Evolutionary conservation across 2,329 filamentous ascomycete genomes (phyloP).

Genomic region (Didymella exigua): DNA sequence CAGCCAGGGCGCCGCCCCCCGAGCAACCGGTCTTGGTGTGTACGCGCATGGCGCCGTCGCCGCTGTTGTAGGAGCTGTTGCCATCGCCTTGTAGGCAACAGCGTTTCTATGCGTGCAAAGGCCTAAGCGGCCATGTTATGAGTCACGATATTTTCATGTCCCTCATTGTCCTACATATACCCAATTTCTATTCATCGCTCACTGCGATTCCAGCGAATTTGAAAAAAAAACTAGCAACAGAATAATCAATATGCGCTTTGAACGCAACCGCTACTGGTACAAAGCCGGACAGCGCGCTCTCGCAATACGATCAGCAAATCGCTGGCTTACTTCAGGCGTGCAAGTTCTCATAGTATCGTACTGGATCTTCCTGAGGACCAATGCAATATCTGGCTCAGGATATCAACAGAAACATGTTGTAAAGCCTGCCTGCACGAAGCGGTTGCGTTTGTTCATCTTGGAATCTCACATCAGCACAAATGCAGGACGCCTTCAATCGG

Average conservation of each 20-base stretch:
- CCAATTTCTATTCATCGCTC: not conserved
- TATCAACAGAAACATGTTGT: too few relatives aligned
- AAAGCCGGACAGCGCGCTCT: too few relatives aligned
- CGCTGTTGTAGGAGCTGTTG: constrained; percentile 10
- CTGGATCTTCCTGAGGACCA: too few relatives aligned
- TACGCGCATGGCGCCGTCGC: constrained; percentile 12
- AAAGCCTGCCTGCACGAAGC: too few relatives aligned
- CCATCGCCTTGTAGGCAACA: not conserved
- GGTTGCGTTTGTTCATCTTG: too few relatives aligned
- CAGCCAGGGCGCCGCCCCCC: constrained; percentile 13
- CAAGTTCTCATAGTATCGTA: too few relatives aligned
- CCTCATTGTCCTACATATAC: constrained; percentile 6
- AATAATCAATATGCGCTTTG: too few relatives aligned
- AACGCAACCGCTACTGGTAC: too few relatives aligned
- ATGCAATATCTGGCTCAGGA: too few relatives aligned
- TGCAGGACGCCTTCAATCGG: not conserved
- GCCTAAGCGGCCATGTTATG: not conserved
- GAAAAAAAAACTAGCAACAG: too few relatives aligned
- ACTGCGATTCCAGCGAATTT: not conserved
- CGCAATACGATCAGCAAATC: too few relatives aligned
- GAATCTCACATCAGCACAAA: not conserved
- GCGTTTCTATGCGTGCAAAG: not conserved
- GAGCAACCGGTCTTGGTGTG: not conserved
- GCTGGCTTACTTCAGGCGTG: too few relatives aligned
- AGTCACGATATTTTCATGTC: constrained; percentile 3